Conservation (phyloP, 169 alveolate species). For the Plasmodium ovale region DNA sequence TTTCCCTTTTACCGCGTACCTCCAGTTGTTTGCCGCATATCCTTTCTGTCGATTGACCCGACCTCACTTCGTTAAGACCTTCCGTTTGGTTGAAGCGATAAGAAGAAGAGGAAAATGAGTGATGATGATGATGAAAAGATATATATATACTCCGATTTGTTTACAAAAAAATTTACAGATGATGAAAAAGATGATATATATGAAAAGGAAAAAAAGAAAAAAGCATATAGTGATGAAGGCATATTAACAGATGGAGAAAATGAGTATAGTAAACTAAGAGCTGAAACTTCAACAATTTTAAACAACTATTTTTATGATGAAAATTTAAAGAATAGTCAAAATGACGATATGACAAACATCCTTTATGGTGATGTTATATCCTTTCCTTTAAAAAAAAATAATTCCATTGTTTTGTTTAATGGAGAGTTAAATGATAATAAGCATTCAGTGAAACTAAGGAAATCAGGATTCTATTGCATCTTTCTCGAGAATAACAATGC, state of each 20-base stretch:
- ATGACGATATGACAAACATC: neutral
- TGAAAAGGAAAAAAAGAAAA: slow-evolving; percentile 1
- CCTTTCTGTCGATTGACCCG: too few species aligned
- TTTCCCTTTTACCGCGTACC: too few species aligned
- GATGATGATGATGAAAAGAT: slow-evolving; percentile 54
- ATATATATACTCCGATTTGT: slow-evolving; percentile 42
- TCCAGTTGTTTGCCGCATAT: too few species aligned
- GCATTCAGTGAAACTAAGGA: slow-evolving; percentile 29
- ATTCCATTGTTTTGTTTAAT: slow-evolving; percentile 23
- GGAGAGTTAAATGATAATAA: slow-evolving; percentile 41
- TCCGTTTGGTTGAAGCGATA: neutral
- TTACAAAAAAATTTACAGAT: slow-evolving; percentile 19
- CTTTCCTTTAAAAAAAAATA: slow-evolving; percentile 45
- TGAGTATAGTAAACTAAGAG: slow-evolving; percentile 59
- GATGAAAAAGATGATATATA: slow-evolving; percentile 25
- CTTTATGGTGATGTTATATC: slow-evolving; percentile 5
- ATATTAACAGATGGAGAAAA: slow-evolving; percentile 35
- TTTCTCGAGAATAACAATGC: slow-evolving; percentile 58
- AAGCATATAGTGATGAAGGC: neutral
- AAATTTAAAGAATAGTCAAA: neutral
- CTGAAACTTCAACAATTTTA: slow-evolving; percentile 64
- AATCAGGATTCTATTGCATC: slow-evolving; percentile 65
- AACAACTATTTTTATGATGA: slow-evolving; percentile 46
- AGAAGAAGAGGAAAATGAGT: slow-evolving; percentile 14
- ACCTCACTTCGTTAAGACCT: too few species aligned